These are phyloP conservation scores for Aspergillus quadricinctus DNA, from an alignment of 2,329 filamentous ascomycete genomes.

Conservation along the genomic window DNA sequence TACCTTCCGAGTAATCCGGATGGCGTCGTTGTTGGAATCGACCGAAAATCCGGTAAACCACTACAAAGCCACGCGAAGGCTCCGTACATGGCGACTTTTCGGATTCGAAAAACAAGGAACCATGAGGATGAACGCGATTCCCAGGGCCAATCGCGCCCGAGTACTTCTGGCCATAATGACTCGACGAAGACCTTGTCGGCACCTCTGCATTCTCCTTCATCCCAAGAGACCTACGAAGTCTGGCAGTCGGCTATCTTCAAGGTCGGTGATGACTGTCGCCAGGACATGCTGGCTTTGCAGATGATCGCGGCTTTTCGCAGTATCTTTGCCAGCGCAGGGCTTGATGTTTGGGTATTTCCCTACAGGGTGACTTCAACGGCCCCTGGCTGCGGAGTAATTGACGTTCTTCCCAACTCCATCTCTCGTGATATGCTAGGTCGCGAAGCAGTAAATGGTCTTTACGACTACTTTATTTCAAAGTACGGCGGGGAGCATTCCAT, in stretches of 20 bases:
- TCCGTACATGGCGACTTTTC: conserved; percentile 98
- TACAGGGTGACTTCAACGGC: conserved; percentile 97
- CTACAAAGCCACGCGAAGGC: conserved; percentile 97
- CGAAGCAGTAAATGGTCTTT: conserved; percentile 94
- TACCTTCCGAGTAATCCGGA: conserved; percentile 97
- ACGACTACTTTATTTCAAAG: conserved; percentile 96
- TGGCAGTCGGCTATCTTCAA: conserved; percentile 99
- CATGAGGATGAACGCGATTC: conserved; percentile 23
- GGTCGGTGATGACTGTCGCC: conserved; percentile 95
- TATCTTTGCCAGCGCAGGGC: conserved; percentile 90
- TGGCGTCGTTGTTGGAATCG: conserved; percentile 94
- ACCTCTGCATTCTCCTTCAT: conserved; percentile 18
- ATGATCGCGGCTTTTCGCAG: conserved; percentile 97
- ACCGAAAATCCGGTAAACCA: conserved; percentile 95
- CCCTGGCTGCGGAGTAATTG: conserved; percentile 95
- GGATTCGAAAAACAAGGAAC: conserved; percentile 72
- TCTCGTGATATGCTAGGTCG: conserved; percentile 98
- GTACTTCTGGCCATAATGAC: conserved; percentile 26
- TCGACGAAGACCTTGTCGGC: conserved; percentile 6
- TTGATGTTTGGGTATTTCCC: conserved; percentile 95
- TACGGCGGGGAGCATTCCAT: conserved; percentile 96
- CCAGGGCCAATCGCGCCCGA: conserved; percentile 18
- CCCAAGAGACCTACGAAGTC: conserved; percentile 70
- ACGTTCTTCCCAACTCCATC: conserved; percentile 95
- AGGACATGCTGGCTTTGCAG: conserved; percentile 92